Evolutionary conservation across 768 basidiomycete species (phyloP), one percentile per base, ranked within the genome.

Genomic region (Tylopilus sp.): DNA sequence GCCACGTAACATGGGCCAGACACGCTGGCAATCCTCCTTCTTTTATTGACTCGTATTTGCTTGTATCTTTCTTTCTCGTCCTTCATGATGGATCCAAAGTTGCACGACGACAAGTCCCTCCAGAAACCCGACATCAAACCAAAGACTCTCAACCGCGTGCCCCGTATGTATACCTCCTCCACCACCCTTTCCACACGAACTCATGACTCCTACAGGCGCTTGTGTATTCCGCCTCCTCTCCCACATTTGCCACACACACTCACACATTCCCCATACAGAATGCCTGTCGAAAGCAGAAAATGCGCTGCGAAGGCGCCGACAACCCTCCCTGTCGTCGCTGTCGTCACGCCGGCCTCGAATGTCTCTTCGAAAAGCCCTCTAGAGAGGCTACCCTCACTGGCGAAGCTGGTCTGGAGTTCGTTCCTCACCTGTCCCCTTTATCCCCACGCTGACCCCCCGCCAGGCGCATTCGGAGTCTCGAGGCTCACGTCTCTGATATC

Each of bases 321-420:
- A 93, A 91, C 62, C 94, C 95, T 22, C 95, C 95, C n/a, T 98
- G 95, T 71, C 85, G 88, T 62, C 83, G 95, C 40, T 98, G 95
- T 71, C 80, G 90, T 28, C 88, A 92, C 61, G 86, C 88, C 18
- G 89, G 91, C 3, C 76, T 97, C 12, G 90, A 94, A 38, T 98
- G 95, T 72, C 77, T 97, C 30, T 95, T 98, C 66, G 95, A 98
- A 70, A 97, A 97, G 61, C 95, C 95, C 3, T 85, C 83, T 12
- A 79, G 85, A 59, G 91, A 94, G 66, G 87, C 89, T 13, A 88
- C 86, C 49, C 79, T 92, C 43, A 90, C 90, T 8, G 89, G 90
- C 40, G 91, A 94, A 70, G 91, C 91, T 17, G 91, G 91, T 8
- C 69, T 93, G 47, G 92, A 93, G 91, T 93, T 66, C 70, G 89